Conservation (phyloP, 192 early-diverging fungal genomes). For the Irineochytrium annulatum region DNA sequence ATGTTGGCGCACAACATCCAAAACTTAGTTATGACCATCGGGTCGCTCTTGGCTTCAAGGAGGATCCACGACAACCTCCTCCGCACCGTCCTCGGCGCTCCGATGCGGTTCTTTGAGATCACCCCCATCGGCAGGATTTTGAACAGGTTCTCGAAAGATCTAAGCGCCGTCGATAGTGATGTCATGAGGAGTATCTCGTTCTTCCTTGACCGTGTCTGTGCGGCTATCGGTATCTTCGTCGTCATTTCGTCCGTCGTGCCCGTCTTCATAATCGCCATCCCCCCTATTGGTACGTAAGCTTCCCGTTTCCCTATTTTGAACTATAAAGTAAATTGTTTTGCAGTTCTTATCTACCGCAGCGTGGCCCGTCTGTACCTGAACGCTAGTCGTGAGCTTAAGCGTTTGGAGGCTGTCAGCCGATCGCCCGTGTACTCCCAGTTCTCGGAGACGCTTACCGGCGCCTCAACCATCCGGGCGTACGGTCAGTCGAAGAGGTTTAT, state of each 20-base stretch:
- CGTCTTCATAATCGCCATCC: conserved; percentile 14
- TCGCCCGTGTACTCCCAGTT: conserved; percentile 79
- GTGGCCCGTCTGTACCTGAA: conserved; percentile 72
- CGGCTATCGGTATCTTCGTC: conserved; percentile 50
- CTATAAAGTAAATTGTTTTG: not conserved
- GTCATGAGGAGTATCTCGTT: conserved; percentile 36
- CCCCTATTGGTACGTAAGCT: not conserved
- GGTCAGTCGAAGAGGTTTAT: conserved; percentile 52
- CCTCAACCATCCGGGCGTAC: conserved; percentile 45
- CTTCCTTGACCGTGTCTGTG: conserved; percentile 46
- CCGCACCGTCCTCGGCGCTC: conserved; percentile 32
- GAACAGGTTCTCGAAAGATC: conserved; percentile 89
- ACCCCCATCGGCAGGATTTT: conserved; percentile 55
- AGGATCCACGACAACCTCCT: conserved; percentile 28
- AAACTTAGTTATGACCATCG: conserved; percentile 23
- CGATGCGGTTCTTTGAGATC: conserved; percentile 42
- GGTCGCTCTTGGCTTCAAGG: conserved; percentile 20
- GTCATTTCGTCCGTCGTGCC: conserved; percentile 50
- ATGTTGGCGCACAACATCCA: conserved; percentile 18
- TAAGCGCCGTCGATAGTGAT: conserved; percentile 49
- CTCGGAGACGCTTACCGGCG: conserved; percentile 62
- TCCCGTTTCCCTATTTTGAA: conserved; percentile 10
- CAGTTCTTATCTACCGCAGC: conserved; percentile 45
- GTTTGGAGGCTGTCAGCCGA: conserved; percentile 72
- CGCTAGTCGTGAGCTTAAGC: conserved; percentile 82